Evolutionary conservation across 768 basidiomycete species (phyloP), one percentile per base, ranked within the genome.

Genomic region (Panaeolus cyanescens): DNA sequence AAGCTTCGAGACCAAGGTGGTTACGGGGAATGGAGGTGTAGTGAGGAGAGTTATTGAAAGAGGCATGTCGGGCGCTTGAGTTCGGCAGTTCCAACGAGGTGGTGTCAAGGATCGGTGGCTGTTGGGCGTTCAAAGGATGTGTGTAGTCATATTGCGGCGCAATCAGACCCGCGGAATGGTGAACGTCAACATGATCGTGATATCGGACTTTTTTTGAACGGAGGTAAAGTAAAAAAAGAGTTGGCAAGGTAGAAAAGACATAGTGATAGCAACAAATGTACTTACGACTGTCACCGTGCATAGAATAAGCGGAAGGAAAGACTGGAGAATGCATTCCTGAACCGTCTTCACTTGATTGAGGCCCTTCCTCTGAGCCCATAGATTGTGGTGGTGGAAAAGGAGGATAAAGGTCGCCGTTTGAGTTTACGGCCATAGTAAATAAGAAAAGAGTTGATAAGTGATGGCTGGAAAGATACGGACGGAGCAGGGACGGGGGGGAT

Each of bases 261-360:
- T 50, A 50, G 45, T 77, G 77, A 86, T 83, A 76, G 73, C 77
- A 80, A 78, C 72, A 70, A 74, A 63, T 58, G 60, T 57, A 78
- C 82, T 79, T 73, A 85, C 82, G 76, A 79, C 77, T 81, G 81
- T 83, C 80, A 63, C 78, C 75, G 77, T 79, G 77, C 59, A 76
- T 72, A 64, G 79, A 72, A 72, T 79, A 76, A 66, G 77, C 76
- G 54, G 81, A 71, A 59, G 77, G 79, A 74, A 88, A 88, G 56
- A 86, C 81, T 65, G 91, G 90, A 2, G 90, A 91, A 67, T 90
- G 88, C 22, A 91, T 75, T 62, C 87, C 89, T 56, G 90, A 91
- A 70, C 87, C 85, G 68, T 90, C 90, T 70, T 91, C 89, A 72
- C 87, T 89, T 22, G 88, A 89, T 74, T 86, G 88, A 42, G 83